Conservation (phyloP, 2,329 filamentous ascomycete genomes). For the Cercospora sp. region DNA sequence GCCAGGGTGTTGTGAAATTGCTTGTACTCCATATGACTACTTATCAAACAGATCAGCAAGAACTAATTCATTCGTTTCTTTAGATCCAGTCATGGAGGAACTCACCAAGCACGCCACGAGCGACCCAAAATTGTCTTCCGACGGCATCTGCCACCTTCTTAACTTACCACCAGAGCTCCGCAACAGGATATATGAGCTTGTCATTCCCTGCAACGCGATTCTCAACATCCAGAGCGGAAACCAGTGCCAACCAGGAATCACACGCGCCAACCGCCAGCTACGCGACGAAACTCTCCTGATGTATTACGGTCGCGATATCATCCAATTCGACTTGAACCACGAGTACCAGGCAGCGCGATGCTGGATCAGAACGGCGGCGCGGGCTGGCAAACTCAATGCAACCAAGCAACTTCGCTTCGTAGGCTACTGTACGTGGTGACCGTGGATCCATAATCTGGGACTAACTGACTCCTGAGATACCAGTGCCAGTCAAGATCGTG, state of each 20-base stretch:
- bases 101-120: not conserved
- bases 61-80: not conserved
- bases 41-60: not conserved
- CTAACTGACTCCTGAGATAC: too few relatives aligned
- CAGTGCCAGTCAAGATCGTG: too few relatives aligned
- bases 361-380: not conserved
- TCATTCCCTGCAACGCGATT: not conserved
- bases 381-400: not conserved
- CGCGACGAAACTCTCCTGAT: not conserved
- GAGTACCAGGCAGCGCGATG: not conserved
- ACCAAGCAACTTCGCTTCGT: too few relatives aligned
- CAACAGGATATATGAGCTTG: not conserved
- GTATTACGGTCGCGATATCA: not conserved
- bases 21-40: not conserved
- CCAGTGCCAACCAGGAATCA: not conserved
- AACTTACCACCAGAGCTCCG: not conserved
- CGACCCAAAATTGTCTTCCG: not conserved
- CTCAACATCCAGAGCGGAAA: not conserved
- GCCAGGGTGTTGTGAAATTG: not conserved
- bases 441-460: too few relatives aligned
- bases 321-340: not conserved
- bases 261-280: not conserved
- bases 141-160: not conserved
- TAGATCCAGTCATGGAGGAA: not conserved
- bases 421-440: too few relatives aligned